phyloP scores from a whole-genome alignment of 371 early-diverging fungal genomes.

The Lichtheimia ramosa region DNA sequence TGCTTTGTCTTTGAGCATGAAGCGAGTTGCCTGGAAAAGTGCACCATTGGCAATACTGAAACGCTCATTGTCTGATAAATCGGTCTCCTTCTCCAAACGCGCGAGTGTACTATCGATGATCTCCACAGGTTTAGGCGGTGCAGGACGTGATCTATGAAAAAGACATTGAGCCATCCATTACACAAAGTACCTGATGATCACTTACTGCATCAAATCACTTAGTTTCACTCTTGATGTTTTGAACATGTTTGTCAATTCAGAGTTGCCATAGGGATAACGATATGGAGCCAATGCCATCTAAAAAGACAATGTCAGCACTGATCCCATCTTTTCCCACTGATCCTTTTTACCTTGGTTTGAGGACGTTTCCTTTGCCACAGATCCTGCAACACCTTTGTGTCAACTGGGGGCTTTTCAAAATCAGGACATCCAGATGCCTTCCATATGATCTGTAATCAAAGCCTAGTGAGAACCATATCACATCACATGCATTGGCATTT shows the following conservation, averaged over 20 bases:
- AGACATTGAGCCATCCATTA: background rate
- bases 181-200: background rate
- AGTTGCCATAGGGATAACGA: slow-evolving; percentile 35
- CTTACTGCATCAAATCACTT: slow-evolving; percentile 33
- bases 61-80: slow-evolving; percentile 25
- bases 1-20: slow-evolving; percentile 29
- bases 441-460: slow-evolving; percentile 37
- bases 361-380: slow-evolving; percentile 16
- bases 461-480: background rate
- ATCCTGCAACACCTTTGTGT: slow-evolving; percentile 20
- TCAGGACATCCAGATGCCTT: slow-evolving; percentile 50
- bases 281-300: slow-evolving; percentile 25
- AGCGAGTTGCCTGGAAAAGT: slow-evolving; percentile 34
- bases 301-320: background rate
- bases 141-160: slow-evolving; percentile 19
- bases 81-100: slow-evolving; percentile 1
- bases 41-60: slow-evolving; percentile 43
- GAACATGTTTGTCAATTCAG: slow-evolving; percentile 35
- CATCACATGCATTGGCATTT: background rate
- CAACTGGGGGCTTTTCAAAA: slow-evolving; percentile 41
- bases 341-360: background rate
- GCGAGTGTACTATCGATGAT: slow-evolving; percentile 27
- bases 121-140: slow-evolving; percentile 24
- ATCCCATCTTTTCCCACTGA: background rate
- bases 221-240: slow-evolving; percentile 19